Base-by-base conservation (phyloP, 2,329 filamentous ascomycete species). In the Berkeleyomyces basicola region DNA sequence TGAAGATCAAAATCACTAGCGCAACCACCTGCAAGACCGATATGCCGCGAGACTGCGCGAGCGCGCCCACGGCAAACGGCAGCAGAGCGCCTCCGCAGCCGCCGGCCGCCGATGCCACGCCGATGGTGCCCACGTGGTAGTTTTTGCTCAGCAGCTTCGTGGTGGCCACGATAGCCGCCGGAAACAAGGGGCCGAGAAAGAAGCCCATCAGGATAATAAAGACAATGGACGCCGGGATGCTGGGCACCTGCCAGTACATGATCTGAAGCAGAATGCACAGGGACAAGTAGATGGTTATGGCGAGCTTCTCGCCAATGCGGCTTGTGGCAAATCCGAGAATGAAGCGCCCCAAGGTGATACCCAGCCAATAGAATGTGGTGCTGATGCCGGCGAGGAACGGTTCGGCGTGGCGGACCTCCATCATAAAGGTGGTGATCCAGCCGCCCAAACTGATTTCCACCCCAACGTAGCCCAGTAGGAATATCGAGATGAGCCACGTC, bases 361-460 rank as follows among this genome's bases (percentile, higher is more conserved):
- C 90, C 51, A 89, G 79, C 90, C 90, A 95, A 74, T 92, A 95
- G 0, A 88, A 85, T 0, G 88, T 92, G 0, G 84, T 85, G 0
- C 82, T 83, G 74, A 93, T 82, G 2, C 89, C 89, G 42, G 86
- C 84, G 1, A 83, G 78, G 69, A 93, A 92, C 0, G 82, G 75
- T 33, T 77, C 79, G 3, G 84, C 88, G 44, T 85, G 72, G 11
- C 90, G 81, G 33, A 90, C 84, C 23, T 81, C 77, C n/a, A 91
- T 82, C 88, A 95, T 95, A 70, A 95, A 95, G 0, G 85, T 85
- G 58, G 89, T 85, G 66, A 95, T 85, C 88, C 88, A 93, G 14
- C 88, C 74, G 7, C 86, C 85, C 2, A 90, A 75, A 0, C 82
- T 83, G 65, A 90, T 86, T 72, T 95, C 90, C 4, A 82, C 79